Percentiles rank a stretch among this genome's conserved stretches.
These are phyloP conservation scores for Trematosphaeria pertusa DNA, from an alignment of 2,329 filamentous ascomycete genomes.

Conservation along the genomic window DNA sequence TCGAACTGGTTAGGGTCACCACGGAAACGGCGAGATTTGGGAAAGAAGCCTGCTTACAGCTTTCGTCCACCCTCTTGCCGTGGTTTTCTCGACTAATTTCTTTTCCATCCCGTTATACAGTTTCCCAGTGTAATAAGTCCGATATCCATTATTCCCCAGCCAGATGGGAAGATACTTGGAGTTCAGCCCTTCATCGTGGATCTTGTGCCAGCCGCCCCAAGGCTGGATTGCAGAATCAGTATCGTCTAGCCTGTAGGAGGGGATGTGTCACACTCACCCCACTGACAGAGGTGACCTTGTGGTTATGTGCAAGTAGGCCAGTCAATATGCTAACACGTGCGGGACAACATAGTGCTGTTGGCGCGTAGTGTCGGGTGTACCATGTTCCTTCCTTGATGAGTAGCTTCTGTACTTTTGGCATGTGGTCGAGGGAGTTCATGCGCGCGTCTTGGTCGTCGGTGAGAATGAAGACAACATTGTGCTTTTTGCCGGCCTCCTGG, in stretches of 20 bases:
- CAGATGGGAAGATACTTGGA: slow-evolving; percentile 71
- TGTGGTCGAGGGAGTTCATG: slow-evolving; percentile 66
- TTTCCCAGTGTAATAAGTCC: slow-evolving; percentile 74
- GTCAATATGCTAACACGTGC: slow-evolving; percentile 69
- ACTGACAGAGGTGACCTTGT: slow-evolving; percentile 68
- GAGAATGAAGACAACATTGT: slow-evolving; percentile 4
- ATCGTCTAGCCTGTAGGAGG: too few relatives aligned
- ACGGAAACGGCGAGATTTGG: neutral
- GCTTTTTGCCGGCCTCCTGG: neutral
- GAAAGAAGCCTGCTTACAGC: slow-evolving; percentile 49
- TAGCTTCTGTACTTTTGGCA: slow-evolving; percentile 63
- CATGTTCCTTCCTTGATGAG: slow-evolving; percentile 63
- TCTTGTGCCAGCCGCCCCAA: slow-evolving; percentile 67
- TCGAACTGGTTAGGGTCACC: neutral
- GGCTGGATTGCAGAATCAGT: too few relatives aligned
- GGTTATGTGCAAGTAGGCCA: slow-evolving; percentile 70
- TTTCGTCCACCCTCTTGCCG: slow-evolving; percentile 64
- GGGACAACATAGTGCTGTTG: slow-evolving; percentile 70
- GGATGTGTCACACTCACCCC: too few relatives aligned
- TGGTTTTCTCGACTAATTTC: slow-evolving; percentile 65
- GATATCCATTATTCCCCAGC: slow-evolving; percentile 71
- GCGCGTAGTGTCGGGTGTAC: slow-evolving; percentile 68
- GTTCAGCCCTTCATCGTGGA: slow-evolving; percentile 68
- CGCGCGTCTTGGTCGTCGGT: slow-evolving; percentile 58
- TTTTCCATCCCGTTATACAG: slow-evolving; percentile 69